Conservation (phyloP, 2,329 filamentous ascomycete species). For the Venturia oleaginea region DNA sequence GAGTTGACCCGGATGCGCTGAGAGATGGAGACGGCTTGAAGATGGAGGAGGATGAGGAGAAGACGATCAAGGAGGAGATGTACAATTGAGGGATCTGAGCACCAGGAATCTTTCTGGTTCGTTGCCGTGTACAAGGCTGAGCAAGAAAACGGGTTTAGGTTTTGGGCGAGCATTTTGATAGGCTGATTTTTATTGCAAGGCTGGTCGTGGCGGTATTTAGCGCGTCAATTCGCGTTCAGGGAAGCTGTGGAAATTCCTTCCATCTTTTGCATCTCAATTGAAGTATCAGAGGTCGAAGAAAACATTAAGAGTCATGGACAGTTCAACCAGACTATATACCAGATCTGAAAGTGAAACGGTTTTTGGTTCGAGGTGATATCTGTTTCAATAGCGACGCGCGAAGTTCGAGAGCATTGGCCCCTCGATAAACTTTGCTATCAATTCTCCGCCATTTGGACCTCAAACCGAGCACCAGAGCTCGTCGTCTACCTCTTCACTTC, state of each 20-base stretch:
- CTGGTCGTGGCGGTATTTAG: background rate
- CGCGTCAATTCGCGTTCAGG: slow-evolving; percentile 1
- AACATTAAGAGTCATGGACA: background rate
- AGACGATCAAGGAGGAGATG: background rate
- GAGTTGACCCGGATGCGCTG: background rate
- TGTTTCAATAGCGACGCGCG: background rate
- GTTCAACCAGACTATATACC: background rate
- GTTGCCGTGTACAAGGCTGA: background rate
- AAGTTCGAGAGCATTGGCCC: background rate
- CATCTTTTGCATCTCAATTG: background rate
- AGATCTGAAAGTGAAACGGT: background rate
- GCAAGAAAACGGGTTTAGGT: background rate
- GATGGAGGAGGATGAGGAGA: background rate
- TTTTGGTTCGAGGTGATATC: background rate
- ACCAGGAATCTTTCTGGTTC: background rate
- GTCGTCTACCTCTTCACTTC: no score
- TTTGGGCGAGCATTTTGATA: background rate
- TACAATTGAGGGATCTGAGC: background rate
- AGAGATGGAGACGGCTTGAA: background rate
- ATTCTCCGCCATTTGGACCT: background rate
- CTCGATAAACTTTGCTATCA: background rate
- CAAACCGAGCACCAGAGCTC: background rate
- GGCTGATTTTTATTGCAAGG: background rate
- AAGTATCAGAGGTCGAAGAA: background rate
- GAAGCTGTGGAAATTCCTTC: no score